A percentile compares a stretch with the other conserved stretches of the same genome.
phyloP scores from a whole-genome alignment of 257 asterid species.

The Solanum dulcamara region DNA sequence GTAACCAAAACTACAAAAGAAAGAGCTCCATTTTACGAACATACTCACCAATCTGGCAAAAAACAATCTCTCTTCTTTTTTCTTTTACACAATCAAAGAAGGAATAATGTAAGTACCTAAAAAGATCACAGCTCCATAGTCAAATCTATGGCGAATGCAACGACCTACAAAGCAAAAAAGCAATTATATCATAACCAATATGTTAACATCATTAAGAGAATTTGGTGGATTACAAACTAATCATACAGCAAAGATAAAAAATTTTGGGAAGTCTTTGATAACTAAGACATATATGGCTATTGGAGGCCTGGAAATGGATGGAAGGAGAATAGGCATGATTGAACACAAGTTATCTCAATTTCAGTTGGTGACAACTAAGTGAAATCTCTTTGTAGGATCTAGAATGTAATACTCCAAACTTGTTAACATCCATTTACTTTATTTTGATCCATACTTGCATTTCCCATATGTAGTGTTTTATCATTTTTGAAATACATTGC shows the following conservation, averaged over 20 bases:
- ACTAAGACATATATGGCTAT: neutral
- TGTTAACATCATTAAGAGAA: neutral
- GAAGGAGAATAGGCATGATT: neutral
- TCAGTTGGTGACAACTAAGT: neutral
- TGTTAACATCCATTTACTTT: neutral
- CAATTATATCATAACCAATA: neutral
- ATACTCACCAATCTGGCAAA: neutral
- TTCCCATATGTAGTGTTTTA: neutral
- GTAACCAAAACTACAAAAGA: neutral
- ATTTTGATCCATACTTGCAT: neutral
- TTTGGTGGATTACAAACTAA: neutral
- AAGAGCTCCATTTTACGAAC: neutral
- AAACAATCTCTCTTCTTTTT: neutral
- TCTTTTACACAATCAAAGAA: neutral
- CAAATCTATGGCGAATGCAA: slow-evolving; percentile 88
- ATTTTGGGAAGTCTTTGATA: neutral
- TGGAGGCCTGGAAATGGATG: neutral
- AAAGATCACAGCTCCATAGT: slow-evolving; percentile 87
- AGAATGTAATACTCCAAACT: neutral
- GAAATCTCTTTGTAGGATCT: neutral
- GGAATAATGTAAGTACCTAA: slow-evolving; percentile 48
- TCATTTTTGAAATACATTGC: neutral
- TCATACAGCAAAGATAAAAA: neutral
- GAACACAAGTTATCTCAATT: neutral
- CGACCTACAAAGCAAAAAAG: slow-evolving; percentile 54